These are phyloP conservation scores for Lachancea lanzarotensis DNA, from an alignment of 805 yeast genomes.

Conservation along the genomic window DNA sequence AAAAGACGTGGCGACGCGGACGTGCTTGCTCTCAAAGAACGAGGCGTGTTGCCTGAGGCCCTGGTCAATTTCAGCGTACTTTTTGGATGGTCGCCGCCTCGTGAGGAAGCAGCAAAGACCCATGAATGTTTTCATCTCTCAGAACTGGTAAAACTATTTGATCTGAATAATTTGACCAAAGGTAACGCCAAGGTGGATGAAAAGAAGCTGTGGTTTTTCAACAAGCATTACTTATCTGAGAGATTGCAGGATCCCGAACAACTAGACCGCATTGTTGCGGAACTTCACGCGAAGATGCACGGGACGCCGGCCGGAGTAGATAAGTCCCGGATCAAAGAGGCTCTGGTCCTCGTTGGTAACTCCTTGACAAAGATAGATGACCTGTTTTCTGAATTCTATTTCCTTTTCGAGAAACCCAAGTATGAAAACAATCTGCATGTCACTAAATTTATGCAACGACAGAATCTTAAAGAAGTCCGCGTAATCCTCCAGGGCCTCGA, in stretches of 20 bases:
- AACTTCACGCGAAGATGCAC: conserved; percentile 21
- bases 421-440: conserved; percentile 19
- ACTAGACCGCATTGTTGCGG: conserved; percentile 35
- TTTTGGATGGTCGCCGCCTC: conserved; percentile 91
- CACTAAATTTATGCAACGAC: conserved; percentile 29
- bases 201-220: conserved; percentile 67
- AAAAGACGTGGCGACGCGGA: conserved; percentile 82
- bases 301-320: conserved; percentile 16
- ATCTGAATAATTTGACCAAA: conserved; percentile 69
- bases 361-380: conserved; percentile 51
- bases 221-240: conserved; percentile 55
- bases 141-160: conserved; percentile 51
- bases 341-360: conserved; percentile 42
- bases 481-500: conserved; percentile 16
- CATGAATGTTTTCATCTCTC: conserved; percentile 48
- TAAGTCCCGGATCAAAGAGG: conserved; percentile 32
- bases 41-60: conserved; percentile 81
- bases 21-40: conserved; percentile 47
- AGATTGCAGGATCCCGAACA: conserved; percentile 36
- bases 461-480: conserved; percentile 10
- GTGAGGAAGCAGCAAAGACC: conserved; percentile 42
- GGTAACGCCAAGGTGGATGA: conserved; percentile 92
- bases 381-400: conserved; percentile 40
- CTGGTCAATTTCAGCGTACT: conserved; percentile 78
- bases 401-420: conserved; percentile 39